These are phyloP conservation scores for Ceratobasidium sp. DNA, from an alignment of 1,284 basidiomycete genomes.

Conservation along the genomic window DNA sequence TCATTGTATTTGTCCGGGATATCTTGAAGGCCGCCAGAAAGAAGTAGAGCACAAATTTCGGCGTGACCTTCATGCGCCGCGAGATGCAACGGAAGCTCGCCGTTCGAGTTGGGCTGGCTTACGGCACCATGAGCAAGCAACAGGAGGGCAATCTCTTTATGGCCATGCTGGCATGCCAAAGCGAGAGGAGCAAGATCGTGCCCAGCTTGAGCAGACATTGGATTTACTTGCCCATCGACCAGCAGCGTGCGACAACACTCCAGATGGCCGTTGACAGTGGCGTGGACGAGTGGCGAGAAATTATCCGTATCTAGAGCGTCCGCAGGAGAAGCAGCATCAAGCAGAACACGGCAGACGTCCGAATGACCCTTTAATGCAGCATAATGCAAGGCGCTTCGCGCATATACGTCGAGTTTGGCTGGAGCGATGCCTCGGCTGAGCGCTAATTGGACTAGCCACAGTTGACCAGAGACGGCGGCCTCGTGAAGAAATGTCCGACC, in stretches of 20 bases:
- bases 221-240: constrained; percentile 70
- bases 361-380: constrained; percentile 94
- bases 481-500: constrained; percentile 96
- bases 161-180: constrained; percentile 91
- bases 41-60: constrained; percentile 84
- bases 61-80: constrained; percentile 96
- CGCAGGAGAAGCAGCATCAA: constrained; percentile 76
- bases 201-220: constrained; percentile 61
- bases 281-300: constrained; percentile 93
- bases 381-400: constrained; percentile 94
- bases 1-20: constrained; percentile 95
- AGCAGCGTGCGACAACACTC: constrained; percentile 85
- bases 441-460: constrained; percentile 86
- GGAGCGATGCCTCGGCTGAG: constrained; percentile 77
- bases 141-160: constrained; percentile 84
- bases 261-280: constrained; percentile 87
- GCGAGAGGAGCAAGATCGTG: constrained; percentile 89
- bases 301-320: constrained; percentile 91
- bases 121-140: constrained; percentile 83
- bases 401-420: constrained; percentile 86
- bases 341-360: constrained; percentile 79
- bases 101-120: constrained; percentile 90
- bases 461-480: constrained; percentile 86
- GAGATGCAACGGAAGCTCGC: constrained; percentile 97
- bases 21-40: constrained; percentile 84